Conservation (phyloP, 2,329 filamentous ascomycete species). For the Tolypocladium amazonense region DNA sequence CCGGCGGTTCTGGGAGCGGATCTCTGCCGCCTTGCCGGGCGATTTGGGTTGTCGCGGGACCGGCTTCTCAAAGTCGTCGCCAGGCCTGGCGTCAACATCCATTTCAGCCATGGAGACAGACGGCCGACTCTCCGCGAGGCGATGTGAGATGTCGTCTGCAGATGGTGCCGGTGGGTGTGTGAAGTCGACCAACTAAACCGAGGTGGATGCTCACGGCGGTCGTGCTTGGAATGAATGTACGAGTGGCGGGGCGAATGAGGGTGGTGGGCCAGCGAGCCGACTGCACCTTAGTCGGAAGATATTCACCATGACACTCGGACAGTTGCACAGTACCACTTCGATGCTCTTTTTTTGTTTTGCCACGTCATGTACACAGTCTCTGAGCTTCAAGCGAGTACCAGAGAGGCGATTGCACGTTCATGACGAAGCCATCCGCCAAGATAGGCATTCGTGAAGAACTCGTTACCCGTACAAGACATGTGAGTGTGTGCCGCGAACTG, state of each 20-base stretch:
- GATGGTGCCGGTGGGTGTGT: background rate
- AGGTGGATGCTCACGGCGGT: background rate
- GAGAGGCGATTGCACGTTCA: background rate
- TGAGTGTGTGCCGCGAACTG: too few relatives aligned
- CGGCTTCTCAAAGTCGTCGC: slow-evolving; percentile 20
- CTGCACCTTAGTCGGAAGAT: background rate
- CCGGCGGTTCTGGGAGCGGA: slow-evolving; percentile 63
- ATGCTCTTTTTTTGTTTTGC: background rate
- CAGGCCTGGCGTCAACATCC: background rate
- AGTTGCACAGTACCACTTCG: too few relatives aligned
- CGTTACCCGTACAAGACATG: too few relatives aligned
- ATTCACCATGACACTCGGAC: background rate
- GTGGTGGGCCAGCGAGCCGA: background rate
- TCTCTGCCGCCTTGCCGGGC: slow-evolving; percentile 28
- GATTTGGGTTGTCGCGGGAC: slow-evolving; percentile 33
- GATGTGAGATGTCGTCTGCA: background rate
- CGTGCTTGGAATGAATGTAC: too few relatives aligned
- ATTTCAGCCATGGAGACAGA: background rate
- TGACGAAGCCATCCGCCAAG: background rate
- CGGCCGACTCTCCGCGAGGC: background rate
- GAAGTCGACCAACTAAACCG: too few relatives aligned
- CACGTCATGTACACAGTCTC: background rate
- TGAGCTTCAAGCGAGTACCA: background rate
- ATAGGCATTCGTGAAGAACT: background rate
- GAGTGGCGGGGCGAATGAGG: background rate